Percentiles rank a stretch among this genome's conserved stretches.
phyloP scores from a whole-genome alignment of 257 asterid species.

The Nicotiana paniculata region DNA sequence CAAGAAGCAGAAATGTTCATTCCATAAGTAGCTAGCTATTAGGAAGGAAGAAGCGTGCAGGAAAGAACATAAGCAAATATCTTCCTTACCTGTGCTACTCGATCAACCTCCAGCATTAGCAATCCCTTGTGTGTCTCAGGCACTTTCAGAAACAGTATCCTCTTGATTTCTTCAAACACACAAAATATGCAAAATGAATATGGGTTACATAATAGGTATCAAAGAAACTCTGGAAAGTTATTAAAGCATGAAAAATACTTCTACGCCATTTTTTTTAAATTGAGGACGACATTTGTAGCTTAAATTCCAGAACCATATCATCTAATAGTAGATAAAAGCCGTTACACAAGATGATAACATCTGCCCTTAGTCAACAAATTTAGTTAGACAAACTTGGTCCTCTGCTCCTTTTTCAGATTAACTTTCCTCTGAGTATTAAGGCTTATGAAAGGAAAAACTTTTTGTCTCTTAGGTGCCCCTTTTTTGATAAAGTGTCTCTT shows the following conservation, averaged over 20 bases:
- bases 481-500: not conserved
- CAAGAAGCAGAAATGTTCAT: not conserved
- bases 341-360: not conserved
- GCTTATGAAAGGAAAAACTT: not conserved
- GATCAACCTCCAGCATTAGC: constrained; percentile 72
- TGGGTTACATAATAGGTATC: not conserved
- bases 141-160: constrained; percentile 70
- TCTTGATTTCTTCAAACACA: constrained; percentile 63
- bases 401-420: not conserved
- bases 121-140: constrained; percentile 82
- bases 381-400: not conserved
- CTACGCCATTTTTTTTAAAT: not conserved
- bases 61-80: not conserved
- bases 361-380: not conserved
- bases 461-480: not conserved
- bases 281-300: not conserved
- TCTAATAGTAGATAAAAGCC: not conserved
- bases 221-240: not conserved
- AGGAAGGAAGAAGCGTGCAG: constrained; percentile 1
- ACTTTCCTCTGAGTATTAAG: not conserved
- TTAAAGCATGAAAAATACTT: constrained; percentile 1
- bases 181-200: not conserved
- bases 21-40: not conserved
- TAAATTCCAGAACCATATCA: not conserved
- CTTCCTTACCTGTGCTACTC: constrained; percentile 67